These are phyloP conservation scores for Termitomyces sp. DNA, from an alignment of 768 basidiomycete species.

Conservation along the genomic window DNA sequence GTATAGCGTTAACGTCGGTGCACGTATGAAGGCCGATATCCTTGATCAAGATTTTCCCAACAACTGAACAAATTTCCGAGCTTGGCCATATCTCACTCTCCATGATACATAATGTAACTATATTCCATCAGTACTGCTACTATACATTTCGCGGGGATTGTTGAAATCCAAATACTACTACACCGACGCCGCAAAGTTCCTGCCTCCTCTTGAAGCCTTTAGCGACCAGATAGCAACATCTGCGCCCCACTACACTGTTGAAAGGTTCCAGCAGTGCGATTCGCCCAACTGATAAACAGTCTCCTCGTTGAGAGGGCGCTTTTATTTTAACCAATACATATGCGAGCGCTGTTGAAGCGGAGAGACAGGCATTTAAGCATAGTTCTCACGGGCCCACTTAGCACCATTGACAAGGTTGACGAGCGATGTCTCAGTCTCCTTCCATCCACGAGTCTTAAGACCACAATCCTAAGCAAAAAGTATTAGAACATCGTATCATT, in stretches of 20 bases:
- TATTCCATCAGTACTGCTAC: not conserved
- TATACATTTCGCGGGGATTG: conserved; percentile 47
- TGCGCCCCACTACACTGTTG: conserved; percentile 21
- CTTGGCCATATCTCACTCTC: not conserved
- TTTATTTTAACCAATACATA: conserved; percentile 56
- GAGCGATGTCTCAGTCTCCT: conserved; percentile 91
- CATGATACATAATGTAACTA: not conserved
- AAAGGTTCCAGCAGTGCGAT: conserved; percentile 20
- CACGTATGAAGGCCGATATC: too few species aligned
- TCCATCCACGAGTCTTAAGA: conserved; percentile 98
- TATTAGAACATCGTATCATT: conserved; percentile 5
- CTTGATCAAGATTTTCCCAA: too few species aligned
- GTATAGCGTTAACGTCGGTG: too few species aligned
- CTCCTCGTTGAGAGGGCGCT: conserved; percentile 17
- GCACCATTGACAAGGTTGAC: conserved; percentile 86
- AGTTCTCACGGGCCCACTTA: conserved; percentile 85
- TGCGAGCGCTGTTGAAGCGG: conserved; percentile 92
- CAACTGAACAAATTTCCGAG: too few species aligned
- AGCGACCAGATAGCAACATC: conserved; percentile 31
- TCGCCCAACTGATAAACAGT: conserved; percentile 49
- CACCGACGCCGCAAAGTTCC: conserved; percentile 34
- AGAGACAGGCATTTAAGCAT: conserved; percentile 53
- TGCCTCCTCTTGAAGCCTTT: conserved; percentile 32
- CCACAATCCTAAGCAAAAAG: conserved; percentile 69
- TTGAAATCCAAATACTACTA: conserved; percentile 70